Base-by-base conservation (phyloP, 345 rosid species). In the Aegle marmelos region DNA sequence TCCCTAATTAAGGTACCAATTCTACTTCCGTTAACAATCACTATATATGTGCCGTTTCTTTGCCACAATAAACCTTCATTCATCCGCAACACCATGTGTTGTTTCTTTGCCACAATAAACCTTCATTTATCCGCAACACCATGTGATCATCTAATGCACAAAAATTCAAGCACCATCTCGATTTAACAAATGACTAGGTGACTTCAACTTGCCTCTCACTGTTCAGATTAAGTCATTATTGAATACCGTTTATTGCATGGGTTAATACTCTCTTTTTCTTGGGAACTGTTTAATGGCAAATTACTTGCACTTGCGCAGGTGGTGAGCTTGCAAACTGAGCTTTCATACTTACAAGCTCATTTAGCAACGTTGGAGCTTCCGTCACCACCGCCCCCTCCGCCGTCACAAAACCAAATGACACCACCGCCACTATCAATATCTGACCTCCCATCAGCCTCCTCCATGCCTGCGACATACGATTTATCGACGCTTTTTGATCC, bases 281-380 rank as follows among this genome's bases (percentile, higher is more conserved):
- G 50, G 50, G 50, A 17, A 13, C 19, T 72, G 41, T 30, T n/a
- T 59, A 36, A 21, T 61, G 65, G 45, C 19, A 33, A 28, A 70
- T 50, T 71, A 39, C 27, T 64, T 41, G 19, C 10, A 41, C 16
- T 45, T 45, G 17, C 50, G 17, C 75, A 95, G 99, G 93, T 92
- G 68, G 90, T 92, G 85, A 91, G 80, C 82, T 86, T 95, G 61
- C 98, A 92, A 76, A 91, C 99, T 7, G 98, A 95, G 86, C 87
- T 95, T 9, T 84, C 99, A n/a, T 90, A 83, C 86, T 82, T 92
- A 78, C 97, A 93, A 83, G 89, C 98, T 50, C 90, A 89, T 72
- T 80, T 93, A 58, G 83, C 96, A 28, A 82, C 96, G 10, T 64
- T 93, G 74, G 92, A 91, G 88, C 83, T 83, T 24, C 89, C 92